These are phyloP conservation scores for Wickerhamomyces chaumierensis DNA, from an alignment of 805 yeast genomes.

Conservation along the genomic window DNA sequence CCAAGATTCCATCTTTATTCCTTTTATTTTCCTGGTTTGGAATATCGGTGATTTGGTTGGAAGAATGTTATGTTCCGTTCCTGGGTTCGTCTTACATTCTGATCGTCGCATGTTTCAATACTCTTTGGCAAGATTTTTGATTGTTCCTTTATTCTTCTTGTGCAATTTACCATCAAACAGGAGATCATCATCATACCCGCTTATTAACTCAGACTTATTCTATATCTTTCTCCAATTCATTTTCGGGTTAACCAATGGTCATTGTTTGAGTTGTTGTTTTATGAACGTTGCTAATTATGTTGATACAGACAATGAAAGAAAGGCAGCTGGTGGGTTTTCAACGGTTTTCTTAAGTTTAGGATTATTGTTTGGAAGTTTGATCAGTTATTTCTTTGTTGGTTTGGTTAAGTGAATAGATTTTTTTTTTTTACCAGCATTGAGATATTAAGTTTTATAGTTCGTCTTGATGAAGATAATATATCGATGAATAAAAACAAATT, in stretches of 20 bases:
- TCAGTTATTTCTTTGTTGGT: conserved; percentile 56
- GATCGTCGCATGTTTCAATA: conserved; percentile 38
- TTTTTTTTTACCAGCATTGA: too few relatives aligned
- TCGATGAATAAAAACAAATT: too few relatives aligned
- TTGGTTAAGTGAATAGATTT: conserved; percentile 3
- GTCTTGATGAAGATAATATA: too few relatives aligned
- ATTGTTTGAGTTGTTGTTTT: conserved; percentile 67
- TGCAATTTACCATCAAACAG: conserved; percentile 40
- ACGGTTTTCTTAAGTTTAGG: conserved; percentile 72
- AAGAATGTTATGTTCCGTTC: conserved; percentile 51
- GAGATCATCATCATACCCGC: too few relatives aligned
- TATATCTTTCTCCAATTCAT: conserved; percentile 61
- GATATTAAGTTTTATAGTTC: too few relatives aligned
- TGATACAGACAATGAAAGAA: conserved; percentile 57
- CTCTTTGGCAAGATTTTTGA: conserved; percentile 41
- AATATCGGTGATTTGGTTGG: conserved; percentile 82
- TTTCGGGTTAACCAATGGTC: conserved; percentile 87
- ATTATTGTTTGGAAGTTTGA: conserved; percentile 64
- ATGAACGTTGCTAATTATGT: conserved; percentile 59
- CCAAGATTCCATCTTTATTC: conserved; percentile 41
- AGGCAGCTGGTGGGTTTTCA: conserved; percentile 93
- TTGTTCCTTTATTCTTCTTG: conserved; percentile 62
- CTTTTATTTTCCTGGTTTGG: conserved; percentile 78
- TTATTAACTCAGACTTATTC: conserved; percentile 46
- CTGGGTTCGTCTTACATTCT: conserved; percentile 28